These are phyloP conservation scores for Trichosporon inkin DNA, from an alignment of 1,284 basidiomycete genomes.

Conservation along the genomic window DNA sequence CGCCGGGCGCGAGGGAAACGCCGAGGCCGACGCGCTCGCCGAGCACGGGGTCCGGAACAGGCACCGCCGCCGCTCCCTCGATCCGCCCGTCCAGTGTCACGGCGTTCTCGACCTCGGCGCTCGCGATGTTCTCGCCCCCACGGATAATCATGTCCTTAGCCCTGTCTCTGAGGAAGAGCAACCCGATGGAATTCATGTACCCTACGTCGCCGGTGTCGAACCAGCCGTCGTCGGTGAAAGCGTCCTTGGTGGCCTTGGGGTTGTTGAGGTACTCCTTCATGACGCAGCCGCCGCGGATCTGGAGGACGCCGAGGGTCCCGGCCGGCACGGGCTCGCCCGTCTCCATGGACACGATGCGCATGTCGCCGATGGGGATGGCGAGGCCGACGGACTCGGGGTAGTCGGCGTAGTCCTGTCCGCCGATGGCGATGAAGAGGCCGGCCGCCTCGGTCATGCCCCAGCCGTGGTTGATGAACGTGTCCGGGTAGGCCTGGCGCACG, in stretches of 20 bases:
- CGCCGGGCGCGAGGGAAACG: constrained; percentile 29
- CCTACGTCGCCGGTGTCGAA: constrained; percentile 45
- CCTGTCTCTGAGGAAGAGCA: constrained; percentile 29
- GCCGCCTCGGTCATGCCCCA: constrained; percentile 21
- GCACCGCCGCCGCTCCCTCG: constrained; percentile 36
- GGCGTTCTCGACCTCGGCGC: constrained; percentile 44
- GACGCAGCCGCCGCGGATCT: constrained; percentile 42
- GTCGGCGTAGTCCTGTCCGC: constrained; percentile 33
- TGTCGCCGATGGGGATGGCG: constrained; percentile 38
- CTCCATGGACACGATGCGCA: constrained; percentile 35
- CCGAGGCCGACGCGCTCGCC: constrained; percentile 43
- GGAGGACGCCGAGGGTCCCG: constrained; percentile 32
- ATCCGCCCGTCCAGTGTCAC: constrained; percentile 35
- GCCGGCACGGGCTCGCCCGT: constrained; percentile 25
- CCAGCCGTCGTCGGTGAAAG: constrained; percentile 39
- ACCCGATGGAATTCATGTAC: constrained; percentile 36
- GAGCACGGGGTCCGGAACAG: constrained; percentile 36
- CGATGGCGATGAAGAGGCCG: constrained; percentile 13
- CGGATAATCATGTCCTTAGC: constrained; percentile 42
- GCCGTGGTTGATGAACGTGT: constrained; percentile 19
- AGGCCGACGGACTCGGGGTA: constrained; percentile 28
- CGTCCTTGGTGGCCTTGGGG: constrained; percentile 16
- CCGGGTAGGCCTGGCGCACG: constrained; percentile 33
- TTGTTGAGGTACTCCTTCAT: constrained; percentile 42
- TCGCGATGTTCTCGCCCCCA: constrained; percentile 47